These are phyloP conservation scores for Beauveria caledonica DNA, from an alignment of 2,329 filamentous ascomycete species.

Conservation along the genomic window DNA sequence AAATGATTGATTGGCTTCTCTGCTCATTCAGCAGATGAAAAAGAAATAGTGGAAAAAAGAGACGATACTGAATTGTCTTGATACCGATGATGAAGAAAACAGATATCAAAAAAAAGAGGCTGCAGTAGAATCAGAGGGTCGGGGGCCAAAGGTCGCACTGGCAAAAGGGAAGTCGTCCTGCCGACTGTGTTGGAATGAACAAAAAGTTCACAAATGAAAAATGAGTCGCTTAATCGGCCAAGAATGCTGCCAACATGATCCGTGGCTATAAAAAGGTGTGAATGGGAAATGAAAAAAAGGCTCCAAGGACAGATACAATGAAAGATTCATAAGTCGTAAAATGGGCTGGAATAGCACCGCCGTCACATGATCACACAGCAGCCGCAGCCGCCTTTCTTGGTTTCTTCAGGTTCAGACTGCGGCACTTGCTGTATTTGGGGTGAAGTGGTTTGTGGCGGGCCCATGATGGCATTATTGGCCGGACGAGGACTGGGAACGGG, in stretches of 20 bases:
- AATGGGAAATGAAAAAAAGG: conserved; percentile 9
- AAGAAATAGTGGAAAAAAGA: not conserved
- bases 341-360: conserved; percentile 8
- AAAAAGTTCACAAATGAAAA: conserved; percentile 8
- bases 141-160: not conserved
- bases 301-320: conserved; percentile 2
- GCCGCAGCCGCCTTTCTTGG: conserved; percentile 36
- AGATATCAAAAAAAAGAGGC: not conserved
- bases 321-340: conserved; percentile 18
- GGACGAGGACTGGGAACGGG: conserved; percentile 38
- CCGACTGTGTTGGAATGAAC: not conserved
- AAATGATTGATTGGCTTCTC: not conserved
- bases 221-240: conserved; percentile 6
- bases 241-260: not conserved
- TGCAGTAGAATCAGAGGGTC: not conserved
- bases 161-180: not conserved
- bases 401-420: conserved; percentile 23
- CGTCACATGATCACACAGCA: conserved; percentile 45
- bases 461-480: conserved; percentile 26
- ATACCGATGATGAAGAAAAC: not conserved
- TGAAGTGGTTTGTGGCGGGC: conserved; percentile 13
- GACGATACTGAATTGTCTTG: not conserved
- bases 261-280: not conserved
- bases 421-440: conserved; percentile 16
- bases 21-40: not conserved